Evolutionary conservation across 306 rosid genomes (phyloP).

Genomic region (Acacia melanoxylon): DNA sequence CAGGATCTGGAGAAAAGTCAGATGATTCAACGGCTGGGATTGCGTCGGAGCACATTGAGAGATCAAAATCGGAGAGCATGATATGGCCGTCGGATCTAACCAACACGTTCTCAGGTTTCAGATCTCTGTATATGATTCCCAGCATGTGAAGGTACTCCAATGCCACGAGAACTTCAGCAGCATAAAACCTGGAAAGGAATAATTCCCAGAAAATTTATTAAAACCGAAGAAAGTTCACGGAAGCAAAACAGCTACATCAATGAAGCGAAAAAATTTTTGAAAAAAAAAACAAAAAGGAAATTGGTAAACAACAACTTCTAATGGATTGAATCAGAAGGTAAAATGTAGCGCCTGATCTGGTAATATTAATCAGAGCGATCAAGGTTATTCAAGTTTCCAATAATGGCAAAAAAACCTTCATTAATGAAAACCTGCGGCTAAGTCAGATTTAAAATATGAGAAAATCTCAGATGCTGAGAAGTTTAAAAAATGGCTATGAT

Average conservation of each 20-base stretch:
- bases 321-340: constrained; percentile 13
- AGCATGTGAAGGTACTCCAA: constrained; percentile 97
- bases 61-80: constrained; percentile 97
- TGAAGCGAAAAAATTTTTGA: not conserved
- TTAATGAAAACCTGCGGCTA: constrained; percentile 30
- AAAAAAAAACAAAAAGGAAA: not conserved
- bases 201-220: not conserved
- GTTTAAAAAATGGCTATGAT: constrained; percentile 20
- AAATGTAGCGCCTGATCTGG: constrained; percentile 30
- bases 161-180: constrained; percentile 92
- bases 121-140: constrained; percentile 94
- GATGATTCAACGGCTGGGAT: constrained; percentile 88
- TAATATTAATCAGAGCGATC: not conserved
- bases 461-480: constrained; percentile 21
- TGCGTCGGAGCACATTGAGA: constrained; percentile 75
- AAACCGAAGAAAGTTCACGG: constrained; percentile 4
- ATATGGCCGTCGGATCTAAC: constrained; percentile 99
- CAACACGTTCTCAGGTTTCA: constrained; percentile 92
- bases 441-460: constrained; percentile 24
- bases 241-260: not conserved
- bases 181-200: constrained; percentile 70
- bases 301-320: not conserved
- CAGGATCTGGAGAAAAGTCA: constrained; percentile 34
- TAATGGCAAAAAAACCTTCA: not conserved
- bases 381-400: constrained; percentile 7